Base-by-base conservation (phyloP, 306 rosid genomes). In the Canavalia ensiformis region DNA sequence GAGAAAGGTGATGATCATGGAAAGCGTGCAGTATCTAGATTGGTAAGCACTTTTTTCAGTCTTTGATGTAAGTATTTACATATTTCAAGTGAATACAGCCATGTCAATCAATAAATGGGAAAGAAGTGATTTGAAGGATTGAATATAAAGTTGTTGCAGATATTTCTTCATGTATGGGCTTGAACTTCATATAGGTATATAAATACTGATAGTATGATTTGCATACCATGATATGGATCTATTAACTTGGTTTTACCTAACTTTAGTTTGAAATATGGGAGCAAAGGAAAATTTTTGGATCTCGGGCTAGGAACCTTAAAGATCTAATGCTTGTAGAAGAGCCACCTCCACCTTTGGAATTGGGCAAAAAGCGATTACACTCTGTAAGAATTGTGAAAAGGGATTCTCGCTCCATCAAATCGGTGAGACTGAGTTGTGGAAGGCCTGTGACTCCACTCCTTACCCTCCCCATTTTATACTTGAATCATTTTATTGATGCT, bases 261-360 rank as follows among this genome's bases (percentile, higher is more conserved):
- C 57, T 30, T 71, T 85, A 94, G 98, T 91, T 94, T 74, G 87
- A 76, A 65, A 94, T 94, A 85, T 94, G 98, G 98, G 97, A 94
- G 75, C 89, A 92, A 52, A 92, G 98, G 84, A 90, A 75, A 81
- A 97, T 94, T 51, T 94, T 94, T 83, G 97, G 93, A 35, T 88
- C 97, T 66, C 89, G 87, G 46, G 25, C 25, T 18, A 18, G 25
- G 25, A 88, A 86, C 81, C 92, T 94, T 68, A 86, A 86, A 84
- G 89, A 82, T 44, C 82, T 92, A 68, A 86, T 94, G 83, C 93
- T 94, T 68, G 97, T 97, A 84, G 89, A 85, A 78, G 92, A 88
- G 78, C 89, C 75, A 46, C 97, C 97, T 78, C 92, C 89, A 55
- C 93, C 92, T 7, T 78, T 94, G 74, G 94, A 91, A 81, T 39